A percentile compares a stretch with the other conserved stretches of the same genome.
Evolutionary conservation across 2,329 filamentous ascomycete genomes (phyloP).

Genomic region (Calonectria hawksworthii): DNA sequence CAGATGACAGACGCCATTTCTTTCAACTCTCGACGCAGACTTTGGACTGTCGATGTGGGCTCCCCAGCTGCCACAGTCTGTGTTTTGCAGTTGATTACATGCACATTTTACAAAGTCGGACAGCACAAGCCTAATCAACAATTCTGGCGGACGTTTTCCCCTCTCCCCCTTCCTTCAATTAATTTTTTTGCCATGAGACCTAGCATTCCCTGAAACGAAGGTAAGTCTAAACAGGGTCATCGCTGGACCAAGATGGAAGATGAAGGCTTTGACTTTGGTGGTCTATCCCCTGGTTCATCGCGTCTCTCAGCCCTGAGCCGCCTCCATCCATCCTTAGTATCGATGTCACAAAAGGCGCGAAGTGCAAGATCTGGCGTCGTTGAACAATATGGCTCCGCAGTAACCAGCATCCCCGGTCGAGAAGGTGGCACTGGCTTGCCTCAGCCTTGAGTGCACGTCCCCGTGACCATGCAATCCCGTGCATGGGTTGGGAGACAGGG

Average conservation of each 20-base stretch:
- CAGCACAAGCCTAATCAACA: not conserved
- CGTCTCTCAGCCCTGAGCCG: constrained; percentile 1
- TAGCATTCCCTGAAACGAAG: not conserved
- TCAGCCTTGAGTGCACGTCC: constrained; percentile 9
- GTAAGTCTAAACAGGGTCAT: not conserved
- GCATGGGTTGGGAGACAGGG: not conserved
- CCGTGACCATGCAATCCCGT: constrained; percentile 6
- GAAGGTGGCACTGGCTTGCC: not conserved
- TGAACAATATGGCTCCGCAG: constrained; percentile 8
- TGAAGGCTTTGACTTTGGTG: not conserved
- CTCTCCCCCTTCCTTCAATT: not conserved
- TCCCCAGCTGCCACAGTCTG: not conserved
- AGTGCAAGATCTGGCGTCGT: constrained; percentile 15
- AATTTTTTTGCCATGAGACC: not conserved
- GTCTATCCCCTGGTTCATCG: not conserved
- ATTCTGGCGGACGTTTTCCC: not conserved
- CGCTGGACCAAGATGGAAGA: not conserved
- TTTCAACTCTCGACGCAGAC: not conserved
- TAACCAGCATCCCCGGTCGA: constrained; percentile 24
- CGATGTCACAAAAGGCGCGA: not conserved
- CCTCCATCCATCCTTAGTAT: not conserved
- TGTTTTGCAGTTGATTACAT: not conserved
- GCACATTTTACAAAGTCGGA: not conserved
- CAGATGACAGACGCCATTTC: not conserved
- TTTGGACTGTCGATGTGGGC: not conserved